These are phyloP conservation scores for Dendrostoma leiphaemia DNA, from an alignment of 2,329 filamentous ascomycete species.

Conservation along the genomic window DNA sequence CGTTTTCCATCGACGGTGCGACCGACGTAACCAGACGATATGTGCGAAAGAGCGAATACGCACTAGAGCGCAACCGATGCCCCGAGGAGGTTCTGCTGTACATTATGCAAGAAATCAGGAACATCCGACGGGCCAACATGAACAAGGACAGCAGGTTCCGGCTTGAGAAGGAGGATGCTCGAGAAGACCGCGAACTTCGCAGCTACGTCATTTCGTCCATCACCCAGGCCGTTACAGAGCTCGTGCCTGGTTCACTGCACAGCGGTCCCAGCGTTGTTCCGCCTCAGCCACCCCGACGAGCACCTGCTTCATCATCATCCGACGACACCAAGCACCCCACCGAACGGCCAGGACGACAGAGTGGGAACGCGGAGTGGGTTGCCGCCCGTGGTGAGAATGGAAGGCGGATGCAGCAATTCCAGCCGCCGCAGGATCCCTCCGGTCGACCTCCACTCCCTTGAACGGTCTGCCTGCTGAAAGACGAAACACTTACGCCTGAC, in stretches of 20 bases:
- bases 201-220: conserved; percentile 72
- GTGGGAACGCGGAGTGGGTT: conserved; percentile 35
- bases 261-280: conserved; percentile 22
- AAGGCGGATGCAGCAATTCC: conserved; percentile 21
- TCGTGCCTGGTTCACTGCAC: conserved; percentile 49
- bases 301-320: conserved; percentile 22
- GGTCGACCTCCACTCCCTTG: conserved; percentile 19
- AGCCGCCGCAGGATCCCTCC: conserved; percentile 23
- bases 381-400: conserved; percentile 35
- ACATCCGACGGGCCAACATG: conserved; percentile 78
- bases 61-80: conserved; percentile 72
- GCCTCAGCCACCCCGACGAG: conserved; percentile 23
- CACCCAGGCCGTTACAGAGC: conserved; percentile 68
- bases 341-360: conserved; percentile 50
- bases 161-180: conserved; percentile 75
- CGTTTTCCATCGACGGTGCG: conserved; percentile 86
- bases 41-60: conserved; percentile 69
- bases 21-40: conserved; percentile 67
- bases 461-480: no score
- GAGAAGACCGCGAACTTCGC: conserved; percentile 73
- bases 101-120: conserved; percentile 88
- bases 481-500: no score
- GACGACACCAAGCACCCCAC: conserved; percentile 61
- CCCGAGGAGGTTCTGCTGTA: conserved; percentile 88
- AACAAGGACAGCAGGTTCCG: conserved; percentile 81